Base-by-base conservation (phyloP, 1,139 yeast genomes). In the Scheffersomyces parashehatae region DNA sequence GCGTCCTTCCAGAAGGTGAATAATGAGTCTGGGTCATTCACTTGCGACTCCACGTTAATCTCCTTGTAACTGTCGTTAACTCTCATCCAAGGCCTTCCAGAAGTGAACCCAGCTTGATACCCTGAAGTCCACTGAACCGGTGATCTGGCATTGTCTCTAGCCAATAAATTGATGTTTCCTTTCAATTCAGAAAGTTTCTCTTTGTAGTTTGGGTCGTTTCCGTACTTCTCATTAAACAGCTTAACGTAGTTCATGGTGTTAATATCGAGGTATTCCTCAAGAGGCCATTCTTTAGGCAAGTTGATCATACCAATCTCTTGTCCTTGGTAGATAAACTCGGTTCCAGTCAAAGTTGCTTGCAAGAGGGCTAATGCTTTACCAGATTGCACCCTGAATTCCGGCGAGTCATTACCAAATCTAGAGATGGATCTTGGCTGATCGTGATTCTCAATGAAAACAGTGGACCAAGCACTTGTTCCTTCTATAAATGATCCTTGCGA, bases 241-340 rank as follows among this genome's bases (percentile, higher is more conserved):
- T 49, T 48, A 48, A 44, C 50, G 46, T 57, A 56, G 49, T 57
- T 58, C 45, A 57, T 45, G 38, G 62, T 50, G 43, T 55, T 54
- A 43, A 59, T 54, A 41, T 59, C 64, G 43, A 50, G 46, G 45
- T 59, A 59, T 39, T 57, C 60, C 15, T 44, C 47, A 35, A 56
- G 48, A 8, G 48, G 45, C 62, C 62, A 59, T 16, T 41, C 42
- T 33, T 48, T 39, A 16, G 64, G 59, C 10, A 59, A 46, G 40
- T 59, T 59, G 36, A 50, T 49, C 61, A 59, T 58, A 34, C 62
- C 64, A 38, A 59, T 49, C 40, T 59, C 64, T 43, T 59, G 64
- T 16, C 64, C 64, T 45, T 59, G 63, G 48, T 59, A 59, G 29
- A 59, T 51, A 49, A 55, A 59, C 36, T 52, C 40, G 32, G 63